These are phyloP conservation scores for Lentinula detonsa DNA, from an alignment of 768 basidiomycete genomes.

Conservation along the genomic window DNA sequence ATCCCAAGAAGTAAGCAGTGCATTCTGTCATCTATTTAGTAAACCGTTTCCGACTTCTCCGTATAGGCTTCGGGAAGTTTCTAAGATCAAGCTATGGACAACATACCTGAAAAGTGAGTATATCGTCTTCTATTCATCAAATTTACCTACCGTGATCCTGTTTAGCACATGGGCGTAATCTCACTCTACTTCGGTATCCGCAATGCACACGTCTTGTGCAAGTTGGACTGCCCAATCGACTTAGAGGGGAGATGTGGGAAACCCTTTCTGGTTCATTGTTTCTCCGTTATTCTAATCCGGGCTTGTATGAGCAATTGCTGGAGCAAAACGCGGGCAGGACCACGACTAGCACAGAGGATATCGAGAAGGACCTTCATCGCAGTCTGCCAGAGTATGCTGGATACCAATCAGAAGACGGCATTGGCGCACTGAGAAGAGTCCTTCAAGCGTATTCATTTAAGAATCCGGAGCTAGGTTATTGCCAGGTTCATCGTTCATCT, in stretches of 20 bases:
- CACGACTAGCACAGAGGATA: slow-evolving; percentile 92
- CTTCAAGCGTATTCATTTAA: slow-evolving; percentile 93
- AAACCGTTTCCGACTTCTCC: neutral
- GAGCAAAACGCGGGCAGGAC: slow-evolving; percentile 72
- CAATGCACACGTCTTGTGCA: slow-evolving; percentile 96
- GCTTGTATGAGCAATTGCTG: slow-evolving; percentile 71
- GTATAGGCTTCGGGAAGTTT: slow-evolving; percentile 75
- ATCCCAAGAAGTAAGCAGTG: slow-evolving; percentile 74
- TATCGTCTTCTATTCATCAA: slow-evolving; percentile 12
- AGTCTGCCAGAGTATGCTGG: slow-evolving; percentile 96
- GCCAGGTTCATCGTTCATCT: slow-evolving; percentile 52
- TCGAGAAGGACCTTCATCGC: slow-evolving; percentile 96
- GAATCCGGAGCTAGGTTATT: slow-evolving; percentile 93
- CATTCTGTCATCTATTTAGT: neutral
- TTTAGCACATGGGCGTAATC: slow-evolving; percentile 84
- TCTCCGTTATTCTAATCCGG: slow-evolving; percentile 83
- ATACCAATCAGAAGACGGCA: slow-evolving; percentile 88
- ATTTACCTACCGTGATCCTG: slow-evolving; percentile 8
- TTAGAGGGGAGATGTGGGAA: slow-evolving; percentile 98
- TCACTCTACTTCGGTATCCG: slow-evolving; percentile 94
- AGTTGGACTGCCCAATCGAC: slow-evolving; percentile 90
- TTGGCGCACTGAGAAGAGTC: slow-evolving; percentile 78
- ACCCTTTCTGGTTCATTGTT: slow-evolving; percentile 91
- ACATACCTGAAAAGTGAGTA: slow-evolving; percentile 69
- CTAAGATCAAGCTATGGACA: slow-evolving; percentile 95